Conservation (phyloP, 1,284 basidiomycete genomes). For the Fomitiporia mediterranea region DNA sequence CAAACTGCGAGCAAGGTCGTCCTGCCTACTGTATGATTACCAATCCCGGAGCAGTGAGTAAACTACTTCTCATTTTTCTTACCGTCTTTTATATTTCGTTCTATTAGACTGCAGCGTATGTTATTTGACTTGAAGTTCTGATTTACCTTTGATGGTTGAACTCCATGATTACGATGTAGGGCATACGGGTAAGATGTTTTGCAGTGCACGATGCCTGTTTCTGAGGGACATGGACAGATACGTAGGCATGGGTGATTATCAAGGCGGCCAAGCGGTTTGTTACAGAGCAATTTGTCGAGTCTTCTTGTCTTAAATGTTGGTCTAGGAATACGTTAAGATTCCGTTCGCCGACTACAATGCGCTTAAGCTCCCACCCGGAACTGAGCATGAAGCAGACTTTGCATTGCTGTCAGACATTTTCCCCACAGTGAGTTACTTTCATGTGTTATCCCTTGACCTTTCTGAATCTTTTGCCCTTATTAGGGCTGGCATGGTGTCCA, state of each 20-base stretch:
- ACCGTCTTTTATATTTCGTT: background rate
- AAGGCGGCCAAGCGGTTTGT: slow-evolving; percentile 45
- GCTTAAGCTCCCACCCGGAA: slow-evolving; percentile 46
- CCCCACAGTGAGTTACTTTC: slow-evolving; percentile 37
- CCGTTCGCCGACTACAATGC: slow-evolving; percentile 53
- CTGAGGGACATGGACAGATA: slow-evolving; percentile 31
- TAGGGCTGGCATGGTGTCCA: slow-evolving; percentile 52
- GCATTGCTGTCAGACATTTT: slow-evolving; percentile 50
- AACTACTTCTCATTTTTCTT: background rate
- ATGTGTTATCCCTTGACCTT: background rate
- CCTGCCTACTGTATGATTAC: slow-evolving; percentile 51
- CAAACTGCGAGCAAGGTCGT: slow-evolving; percentile 47
- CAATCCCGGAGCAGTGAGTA: slow-evolving; percentile 50
- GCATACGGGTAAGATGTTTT: slow-evolving; percentile 36
- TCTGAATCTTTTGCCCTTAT: background rate
- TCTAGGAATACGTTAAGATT: slow-evolving; percentile 46
- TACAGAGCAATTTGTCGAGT: background rate
- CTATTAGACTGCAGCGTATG: background rate
- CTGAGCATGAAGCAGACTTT: slow-evolving; percentile 50
- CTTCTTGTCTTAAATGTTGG: no score
- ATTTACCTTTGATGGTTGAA: background rate
- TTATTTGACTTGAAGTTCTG: background rate
- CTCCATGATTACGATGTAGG: slow-evolving; percentile 26
- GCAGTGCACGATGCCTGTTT: background rate
- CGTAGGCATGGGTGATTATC: slow-evolving; percentile 49